Conservation (phyloP, 768 basidiomycete genomes). For the Leccinellum rugosiceps region DNA sequence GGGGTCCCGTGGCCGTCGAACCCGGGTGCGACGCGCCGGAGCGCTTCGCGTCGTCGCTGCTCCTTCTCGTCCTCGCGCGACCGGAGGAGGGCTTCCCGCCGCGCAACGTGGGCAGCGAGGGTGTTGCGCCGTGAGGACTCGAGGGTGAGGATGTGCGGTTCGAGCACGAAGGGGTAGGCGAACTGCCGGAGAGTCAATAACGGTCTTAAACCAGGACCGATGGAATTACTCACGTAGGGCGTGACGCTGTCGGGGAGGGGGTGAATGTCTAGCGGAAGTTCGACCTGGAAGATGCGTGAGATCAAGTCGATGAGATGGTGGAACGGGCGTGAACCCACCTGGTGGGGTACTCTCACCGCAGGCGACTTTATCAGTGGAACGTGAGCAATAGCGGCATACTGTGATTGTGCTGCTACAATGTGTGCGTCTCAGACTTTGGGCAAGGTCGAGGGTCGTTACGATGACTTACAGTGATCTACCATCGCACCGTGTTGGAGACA, state of each 20-base stretch:
- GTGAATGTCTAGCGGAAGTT: slow-evolving; percentile 88
- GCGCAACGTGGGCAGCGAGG: slow-evolving; percentile 59
- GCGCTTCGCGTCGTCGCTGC: slow-evolving; percentile 54
- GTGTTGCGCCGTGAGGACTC: slow-evolving; percentile 70
- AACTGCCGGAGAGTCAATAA: slow-evolving; percentile 53
- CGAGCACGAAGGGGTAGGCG: slow-evolving; percentile 93
- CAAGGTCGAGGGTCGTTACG: not conserved
- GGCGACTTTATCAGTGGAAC: slow-evolving; percentile 93
- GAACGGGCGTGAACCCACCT: slow-evolving; percentile 39
- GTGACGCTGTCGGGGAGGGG: slow-evolving; percentile 89
- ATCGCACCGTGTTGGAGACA: slow-evolving; percentile 1
- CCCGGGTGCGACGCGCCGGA: slow-evolving; percentile 79
- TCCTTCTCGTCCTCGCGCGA: slow-evolving; percentile 79
- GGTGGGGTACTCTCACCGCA: slow-evolving; percentile 82
- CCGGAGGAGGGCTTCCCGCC: slow-evolving; percentile 68
- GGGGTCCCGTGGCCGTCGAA: slow-evolving; percentile 65
- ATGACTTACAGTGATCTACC: slow-evolving; percentile 23
- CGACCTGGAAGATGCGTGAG: slow-evolving; percentile 50
- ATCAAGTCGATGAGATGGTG: not conserved
- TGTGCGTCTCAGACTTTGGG: not conserved
- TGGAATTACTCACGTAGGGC: slow-evolving; percentile 62
- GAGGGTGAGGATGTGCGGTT: slow-evolving; percentile 75
- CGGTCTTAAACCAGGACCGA: not conserved
- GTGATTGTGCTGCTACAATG: slow-evolving; percentile 42
- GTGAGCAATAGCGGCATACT: slow-evolving; percentile 71